Evolutionary conservation across 306 rosid species (phyloP), one percentile per base, ranked within the genome.

Genomic region (Rubus idaeus): DNA sequence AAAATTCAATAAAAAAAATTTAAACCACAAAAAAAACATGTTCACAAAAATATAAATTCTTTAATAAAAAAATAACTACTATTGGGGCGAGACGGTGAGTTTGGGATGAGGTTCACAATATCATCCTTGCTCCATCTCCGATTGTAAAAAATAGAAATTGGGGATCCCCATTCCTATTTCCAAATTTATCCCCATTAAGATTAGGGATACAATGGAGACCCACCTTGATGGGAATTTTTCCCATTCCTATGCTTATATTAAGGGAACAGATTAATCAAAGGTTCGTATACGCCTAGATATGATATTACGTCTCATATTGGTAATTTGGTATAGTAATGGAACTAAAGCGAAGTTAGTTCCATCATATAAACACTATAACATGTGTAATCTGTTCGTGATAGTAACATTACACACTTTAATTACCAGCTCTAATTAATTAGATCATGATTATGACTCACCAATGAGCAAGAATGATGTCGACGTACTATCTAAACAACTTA

Each of bases 361-460:
- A 10, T 57, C 37, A 4, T 21, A 9, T 21, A 16, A 62, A 13
- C 40, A 60, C 17, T 26, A 1, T 21, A 62, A 62, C 41, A 61
- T 26, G 41, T 1, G 16, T 51, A 4, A 50, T 70, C 18, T 30
- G 39, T 58, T 50, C 47, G 1, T 10, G 4, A 69, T 2, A 23
- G 9, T 26, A 21, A 44, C n/a, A 71, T 71, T 52, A 71, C 21
- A 40, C 47, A 37, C 47, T 64, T 39, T 39, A 37, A 23, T n/a
- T 21, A 5, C 8, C 20, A 17, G 35, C 35, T 30, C 1, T 3
- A 17, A 2, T 47, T 45, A 14, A 37, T 71, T 71, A 51, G 44
- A 16, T 52, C n/a, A 4, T 52, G 75, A 5, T n/a, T 16, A n/a
- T 52, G 75, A 71, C 75, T 70, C 61, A 35, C 16, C 75, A 17